These are phyloP conservation scores for Leptodontidium sp. DNA, from an alignment of 2,329 filamentous ascomycete genomes.

Conservation along the genomic window DNA sequence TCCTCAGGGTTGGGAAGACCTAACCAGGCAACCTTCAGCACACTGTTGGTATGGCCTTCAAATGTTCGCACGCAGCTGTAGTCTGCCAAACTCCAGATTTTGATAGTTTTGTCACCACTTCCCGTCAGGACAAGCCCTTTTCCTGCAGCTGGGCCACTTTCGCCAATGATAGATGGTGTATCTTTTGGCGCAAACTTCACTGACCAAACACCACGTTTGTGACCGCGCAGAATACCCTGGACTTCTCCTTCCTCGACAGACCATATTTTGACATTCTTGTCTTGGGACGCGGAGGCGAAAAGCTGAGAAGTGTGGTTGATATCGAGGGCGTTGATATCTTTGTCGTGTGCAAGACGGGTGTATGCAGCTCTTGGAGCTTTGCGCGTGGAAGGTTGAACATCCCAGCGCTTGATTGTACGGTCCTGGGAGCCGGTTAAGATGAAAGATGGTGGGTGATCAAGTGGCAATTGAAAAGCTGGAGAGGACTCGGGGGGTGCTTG, in stretches of 20 bases:
- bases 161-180: slow-evolving; percentile 76
- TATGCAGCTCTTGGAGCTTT: slow-evolving; percentile 74
- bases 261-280: slow-evolving; percentile 97
- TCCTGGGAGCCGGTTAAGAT: slow-evolving; percentile 94
- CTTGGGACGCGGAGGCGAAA: slow-evolving; percentile 96
- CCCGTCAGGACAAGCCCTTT: slow-evolving; percentile 89
- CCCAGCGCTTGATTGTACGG: slow-evolving; percentile 94
- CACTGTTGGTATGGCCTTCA: slow-evolving; percentile 94
- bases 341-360: slow-evolving; percentile 96
- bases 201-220: slow-evolving; percentile 95
- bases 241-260: slow-evolving; percentile 89
- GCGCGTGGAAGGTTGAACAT: slow-evolving; percentile 65
- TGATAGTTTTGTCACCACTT: slow-evolving; percentile 94
- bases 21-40: slow-evolving; percentile 93
- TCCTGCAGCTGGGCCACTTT: slow-evolving; percentile 75
- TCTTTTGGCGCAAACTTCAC: slow-evolving; percentile 86
- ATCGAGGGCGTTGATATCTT: slow-evolving; percentile 96
- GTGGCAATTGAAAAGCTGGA: slow-evolving; percentile 74
- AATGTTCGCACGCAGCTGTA: slow-evolving; percentile 94
- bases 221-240: slow-evolving; percentile 88
- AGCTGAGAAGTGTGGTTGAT: slow-evolving; percentile 77
- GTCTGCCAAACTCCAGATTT: slow-evolving; percentile 91
- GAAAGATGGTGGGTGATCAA: slow-evolving; percentile 82
- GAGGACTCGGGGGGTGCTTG: slow-evolving; percentile 72
- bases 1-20: slow-evolving; percentile 58